These are phyloP conservation scores for Linum tenue DNA, from an alignment of 345 rosid genomes.

Conservation along the genomic window DNA sequence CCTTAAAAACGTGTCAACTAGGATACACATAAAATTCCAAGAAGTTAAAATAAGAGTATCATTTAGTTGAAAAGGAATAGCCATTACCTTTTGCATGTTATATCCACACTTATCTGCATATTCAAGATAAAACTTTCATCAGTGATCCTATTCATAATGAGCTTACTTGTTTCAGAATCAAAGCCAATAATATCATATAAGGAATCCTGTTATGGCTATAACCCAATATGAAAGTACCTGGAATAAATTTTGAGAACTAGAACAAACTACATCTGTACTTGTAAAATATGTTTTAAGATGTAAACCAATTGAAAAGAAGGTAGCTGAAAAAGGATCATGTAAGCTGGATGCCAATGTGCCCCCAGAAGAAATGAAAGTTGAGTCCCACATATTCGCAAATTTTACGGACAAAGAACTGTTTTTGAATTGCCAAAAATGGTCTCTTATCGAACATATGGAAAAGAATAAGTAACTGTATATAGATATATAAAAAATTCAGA, in stretches of 20 bases:
- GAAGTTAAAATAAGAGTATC: not conserved
- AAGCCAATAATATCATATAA: not conserved
- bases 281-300: not conserved
- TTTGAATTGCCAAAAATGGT: not conserved
- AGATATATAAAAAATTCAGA: constrained; percentile 1
- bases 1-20: not conserved
- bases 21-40: not conserved
- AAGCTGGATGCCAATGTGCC: not conserved
- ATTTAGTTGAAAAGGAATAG: constrained; percentile 6
- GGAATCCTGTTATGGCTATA: not conserved
- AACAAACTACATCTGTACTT: not conserved
- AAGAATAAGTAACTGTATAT: not conserved
- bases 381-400: not conserved
- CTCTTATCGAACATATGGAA: not conserved
- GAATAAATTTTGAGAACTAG: no score
- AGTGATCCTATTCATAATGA: not conserved
- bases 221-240: not conserved
- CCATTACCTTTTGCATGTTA: constrained; percentile 43
- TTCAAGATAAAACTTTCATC: constrained; percentile 12
- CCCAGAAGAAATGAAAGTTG: not conserved
- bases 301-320: not conserved
- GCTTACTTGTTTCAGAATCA: not conserved
- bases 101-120: constrained; percentile 46
- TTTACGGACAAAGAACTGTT: not conserved
- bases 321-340: not conserved